Evolutionary conservation across 2,329 filamentous ascomycete genomes (phyloP), one percentile per base, ranked within the genome.

Genomic region (Lecanicillium sp.): DNA sequence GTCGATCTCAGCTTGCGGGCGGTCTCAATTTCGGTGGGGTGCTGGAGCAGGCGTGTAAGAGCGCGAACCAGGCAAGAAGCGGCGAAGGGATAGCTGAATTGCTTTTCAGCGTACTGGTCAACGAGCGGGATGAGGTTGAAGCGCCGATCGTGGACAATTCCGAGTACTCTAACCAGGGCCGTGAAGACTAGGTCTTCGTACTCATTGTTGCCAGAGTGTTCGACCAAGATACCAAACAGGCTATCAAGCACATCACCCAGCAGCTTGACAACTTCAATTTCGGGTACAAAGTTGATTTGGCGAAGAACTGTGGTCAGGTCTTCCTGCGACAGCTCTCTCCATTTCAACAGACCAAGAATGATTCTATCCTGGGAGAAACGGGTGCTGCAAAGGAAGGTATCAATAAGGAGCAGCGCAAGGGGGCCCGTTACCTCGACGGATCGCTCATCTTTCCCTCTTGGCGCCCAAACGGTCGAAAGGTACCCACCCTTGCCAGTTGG

Each of bases 241-340:
- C 89, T 82, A 63, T 95, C 88, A 45, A 98, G 84, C 1, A 97
- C 90, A 58, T 95, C 86, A 53, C 80, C 86, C 7, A 97, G 72
- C 35, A 97, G 77, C 70, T 97, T 98, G 53, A 98, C 93, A 27
- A 98, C 87, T 67, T 98, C 94, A 48, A 97, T 95, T 63, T 98
- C 93, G 0, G 93, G 87, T 1, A 98, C 90, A 56, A 97, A 97
- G 17, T 90, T 83, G 41, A 97, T 79, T 55, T 90, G 84, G 61
- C 86, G 86, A 35, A 98, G 70, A 1, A 95, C 71, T 20, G 81
- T 75, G 1, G 87, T 74, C 2, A 97, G 74, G 29, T 90, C 82
- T 23, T 83, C 81, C 38, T 83, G 77, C 0, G 83, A 74, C 33
- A 84, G 76, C 11, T 91, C 85, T 60, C 82, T 88, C 93, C 93